These are phyloP conservation scores for Citrus inodora DNA, from an alignment of 345 rosid species.

Conservation along the genomic window DNA sequence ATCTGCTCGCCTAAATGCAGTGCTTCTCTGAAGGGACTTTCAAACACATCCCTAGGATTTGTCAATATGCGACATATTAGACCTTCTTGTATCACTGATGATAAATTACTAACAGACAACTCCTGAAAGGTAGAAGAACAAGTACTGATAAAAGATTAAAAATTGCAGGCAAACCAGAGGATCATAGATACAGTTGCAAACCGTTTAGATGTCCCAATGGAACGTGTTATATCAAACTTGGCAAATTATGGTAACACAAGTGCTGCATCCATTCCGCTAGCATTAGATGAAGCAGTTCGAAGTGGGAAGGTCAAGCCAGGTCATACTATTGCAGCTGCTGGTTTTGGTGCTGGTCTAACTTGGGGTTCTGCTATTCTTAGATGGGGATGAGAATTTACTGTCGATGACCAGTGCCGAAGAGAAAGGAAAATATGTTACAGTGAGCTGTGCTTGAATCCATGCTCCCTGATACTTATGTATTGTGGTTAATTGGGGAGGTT, in stretches of 20 bases:
- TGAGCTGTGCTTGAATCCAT: constrained; percentile 12
- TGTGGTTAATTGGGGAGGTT: constrained; percentile 12
- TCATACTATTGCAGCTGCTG: constrained; percentile 71
- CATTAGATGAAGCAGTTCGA: constrained; percentile 89
- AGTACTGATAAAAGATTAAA: background rate
- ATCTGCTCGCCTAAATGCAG: too few species aligned
- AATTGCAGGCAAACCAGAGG: constrained; percentile 92
- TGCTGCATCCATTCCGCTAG: constrained; percentile 89
- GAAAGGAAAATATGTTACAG: constrained; percentile 7
- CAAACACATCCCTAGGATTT: background rate
- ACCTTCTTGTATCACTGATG: background rate
- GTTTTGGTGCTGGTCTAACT: constrained; percentile 94
- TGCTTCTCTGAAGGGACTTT: background rate
- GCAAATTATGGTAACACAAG: constrained; percentile 92
- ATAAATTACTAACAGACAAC: background rate
- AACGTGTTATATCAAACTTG: constrained; percentile 74
- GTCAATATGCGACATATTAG: background rate
- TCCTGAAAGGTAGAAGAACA: background rate
- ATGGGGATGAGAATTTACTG: constrained; percentile 58
- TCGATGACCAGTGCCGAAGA: constrained; percentile 2
- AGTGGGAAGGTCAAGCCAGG: constrained; percentile 83
- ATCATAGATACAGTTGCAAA: constrained; percentile 88
- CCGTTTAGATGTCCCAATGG: constrained; percentile 73
- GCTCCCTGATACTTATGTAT: background rate
- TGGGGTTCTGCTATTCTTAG: constrained; percentile 90